Conservation (phyloP, 176 grass and related monocot genomes). For the Musa acuminata region DNA sequence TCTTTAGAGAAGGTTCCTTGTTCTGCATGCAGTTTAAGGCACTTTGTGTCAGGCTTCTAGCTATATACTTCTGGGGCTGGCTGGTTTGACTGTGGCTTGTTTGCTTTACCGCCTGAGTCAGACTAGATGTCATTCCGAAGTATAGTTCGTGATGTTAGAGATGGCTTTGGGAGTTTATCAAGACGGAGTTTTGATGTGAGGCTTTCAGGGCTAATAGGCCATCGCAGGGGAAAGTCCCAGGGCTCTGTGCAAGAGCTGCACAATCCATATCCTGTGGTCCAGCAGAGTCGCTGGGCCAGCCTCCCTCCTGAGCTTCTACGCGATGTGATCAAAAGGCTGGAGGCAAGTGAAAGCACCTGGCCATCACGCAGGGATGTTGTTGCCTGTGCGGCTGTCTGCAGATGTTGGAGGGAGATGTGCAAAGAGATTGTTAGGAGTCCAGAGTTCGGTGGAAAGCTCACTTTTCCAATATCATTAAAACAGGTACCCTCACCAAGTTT, state of each 20-base stretch:
- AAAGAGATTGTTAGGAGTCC: constrained; percentile 89
- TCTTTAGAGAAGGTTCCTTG: no score
- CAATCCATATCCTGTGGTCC: constrained; percentile 34
- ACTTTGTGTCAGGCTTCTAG: background rate
- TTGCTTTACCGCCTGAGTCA: constrained; percentile 16
- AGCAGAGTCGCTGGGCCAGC: constrained; percentile 68
- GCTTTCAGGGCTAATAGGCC: constrained; percentile 55
- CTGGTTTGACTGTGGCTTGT: background rate
- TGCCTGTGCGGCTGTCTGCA: constrained; percentile 81
- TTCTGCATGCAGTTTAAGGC: background rate
- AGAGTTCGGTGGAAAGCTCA: constrained; percentile 82
- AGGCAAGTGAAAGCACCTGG: constrained; percentile 74
- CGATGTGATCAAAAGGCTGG: constrained; percentile 70
- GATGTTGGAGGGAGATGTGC: constrained; percentile 98
- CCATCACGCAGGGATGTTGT: constrained; percentile 75
- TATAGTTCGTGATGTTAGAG: constrained; percentile 84
- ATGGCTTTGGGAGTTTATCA: constrained; percentile 70
- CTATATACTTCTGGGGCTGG: no score
- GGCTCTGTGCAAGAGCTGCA: constrained; percentile 51
- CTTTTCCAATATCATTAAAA: constrained; percentile 90
- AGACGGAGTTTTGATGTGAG: constrained; percentile 86
- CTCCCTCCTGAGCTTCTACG: constrained; percentile 90
- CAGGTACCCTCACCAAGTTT: constrained; percentile 42
- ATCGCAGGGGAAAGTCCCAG: constrained; percentile 47
- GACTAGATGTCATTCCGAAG: constrained; percentile 88